Base-by-base conservation (phyloP, 345 rosid genomes). In the Anastatica hierochuntica region DNA sequence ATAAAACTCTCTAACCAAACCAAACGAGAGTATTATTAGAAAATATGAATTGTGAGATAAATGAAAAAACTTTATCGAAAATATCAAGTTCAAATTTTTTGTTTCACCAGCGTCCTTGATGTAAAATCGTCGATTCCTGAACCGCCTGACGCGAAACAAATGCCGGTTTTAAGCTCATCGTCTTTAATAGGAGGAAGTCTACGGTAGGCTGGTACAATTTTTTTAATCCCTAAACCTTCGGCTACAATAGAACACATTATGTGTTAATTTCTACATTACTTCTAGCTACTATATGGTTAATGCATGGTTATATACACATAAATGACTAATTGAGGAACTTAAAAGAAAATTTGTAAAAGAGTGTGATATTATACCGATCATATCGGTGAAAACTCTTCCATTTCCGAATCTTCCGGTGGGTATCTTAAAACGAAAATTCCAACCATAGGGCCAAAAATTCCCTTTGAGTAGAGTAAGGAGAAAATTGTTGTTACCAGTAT, bases 71-170 rank as follows among this genome's bases (percentile, higher is more conserved):
- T 3, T 27, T 27, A 3, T 3, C 1, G 7, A 12, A 47, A 12
- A 27, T 9, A 43, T 4, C 0, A 36, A 20, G 10, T 33, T 60
- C 0, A 2, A 23, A 45, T 8, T 26, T 27, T 14, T 46, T 4
- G 1, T 27, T 24, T 36, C 23, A 64, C 62, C 62, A 46, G 62
- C 5, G 45, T 39, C 49, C 11, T 54, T 0, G 96, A 41, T n/a
- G 94, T 87, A 33, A 76, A 31, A 10, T 83, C 72, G 53, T 87
- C 96, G 37, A 58, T 79, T 20, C 96, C 96, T 1, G 70, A 14
- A 49, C 82, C 96, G 14, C 94, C 85, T 0, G 94, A 76, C 60
- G 94, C 96, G 40, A 87, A 87, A 67, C 67, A 55, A 6, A 81
- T 86, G 0, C 96, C 96, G 0, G 89, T 81, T 55, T 64, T 35